phyloP scores from a whole-genome alignment of 2,329 filamentous ascomycete species.

The Cladophialophora chaetospira region DNA sequence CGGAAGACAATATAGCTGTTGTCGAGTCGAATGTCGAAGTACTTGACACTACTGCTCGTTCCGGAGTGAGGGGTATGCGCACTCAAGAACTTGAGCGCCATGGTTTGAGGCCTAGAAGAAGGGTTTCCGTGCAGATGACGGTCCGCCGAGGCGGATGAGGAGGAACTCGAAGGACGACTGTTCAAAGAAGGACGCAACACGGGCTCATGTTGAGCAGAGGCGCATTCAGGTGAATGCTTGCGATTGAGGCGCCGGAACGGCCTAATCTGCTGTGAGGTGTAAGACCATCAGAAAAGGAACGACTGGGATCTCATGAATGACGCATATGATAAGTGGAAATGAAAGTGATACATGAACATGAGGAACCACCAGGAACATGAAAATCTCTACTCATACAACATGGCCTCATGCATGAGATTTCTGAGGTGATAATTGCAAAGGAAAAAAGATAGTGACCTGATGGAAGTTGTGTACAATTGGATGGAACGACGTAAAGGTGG shows the following conservation, averaged over 20 bases:
- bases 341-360: slow-evolving; percentile 4
- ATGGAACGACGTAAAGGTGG: slow-evolving; percentile 1
- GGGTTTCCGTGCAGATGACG: slow-evolving; percentile 22
- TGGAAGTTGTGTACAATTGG: slow-evolving; percentile 9
- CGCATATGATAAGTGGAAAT: slow-evolving; percentile 11
- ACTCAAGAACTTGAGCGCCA: slow-evolving; percentile 51
- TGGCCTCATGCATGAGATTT: slow-evolving; percentile 9
- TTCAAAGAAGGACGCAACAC: slow-evolving; percentile 23
- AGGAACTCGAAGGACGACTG: slow-evolving; percentile 16
- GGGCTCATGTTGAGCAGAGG: slow-evolving; percentile 27
- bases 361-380: background rate
- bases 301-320: background rate
- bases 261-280: slow-evolving; percentile 13
- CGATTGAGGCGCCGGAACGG: slow-evolving; percentile 22
- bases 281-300: slow-evolving; percentile 20
- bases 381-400: slow-evolving; percentile 6
- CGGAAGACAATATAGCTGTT: slow-evolving; percentile 79
- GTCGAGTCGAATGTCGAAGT: slow-evolving; percentile 64
- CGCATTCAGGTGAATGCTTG: slow-evolving; percentile 31
- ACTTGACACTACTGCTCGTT: slow-evolving; percentile 46
- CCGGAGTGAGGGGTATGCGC: slow-evolving; percentile 41
- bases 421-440: slow-evolving; percentile 13
- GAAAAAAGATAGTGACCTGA: slow-evolving; percentile 16
- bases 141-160: slow-evolving; percentile 19
- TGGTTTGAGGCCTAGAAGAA: slow-evolving; percentile 32